Percentiles rank a stretch among this genome's conserved stretches.
phyloP scores from a whole-genome alignment of 2,329 filamentous ascomycete genomes.

The Parastagonospora nodorum region DNA sequence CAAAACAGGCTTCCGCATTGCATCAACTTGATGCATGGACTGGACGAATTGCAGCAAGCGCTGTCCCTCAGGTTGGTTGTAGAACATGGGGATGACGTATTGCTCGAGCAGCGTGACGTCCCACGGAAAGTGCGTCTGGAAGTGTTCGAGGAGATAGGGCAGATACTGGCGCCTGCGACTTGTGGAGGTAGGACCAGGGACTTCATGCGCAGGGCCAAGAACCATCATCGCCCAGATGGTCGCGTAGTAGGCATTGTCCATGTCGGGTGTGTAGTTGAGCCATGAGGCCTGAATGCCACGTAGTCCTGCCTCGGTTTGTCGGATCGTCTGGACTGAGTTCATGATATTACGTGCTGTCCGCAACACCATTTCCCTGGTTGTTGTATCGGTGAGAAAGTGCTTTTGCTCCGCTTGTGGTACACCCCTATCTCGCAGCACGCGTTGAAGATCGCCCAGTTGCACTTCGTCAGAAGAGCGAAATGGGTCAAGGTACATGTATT shows the following conservation, averaged over 20 bases:
- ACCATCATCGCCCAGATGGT: conserved; percentile 71
- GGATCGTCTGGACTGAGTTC: conserved; percentile 65
- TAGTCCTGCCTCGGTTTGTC: conserved; percentile 27
- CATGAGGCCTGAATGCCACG: conserved; percentile 31
- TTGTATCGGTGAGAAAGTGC: conserved; percentile 68
- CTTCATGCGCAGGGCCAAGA: conserved; percentile 41
- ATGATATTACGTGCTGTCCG: conserved; percentile 82
- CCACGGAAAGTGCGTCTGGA: conserved; percentile 69
- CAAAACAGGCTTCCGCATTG: conserved; percentile 53
- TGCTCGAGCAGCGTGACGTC: conserved; percentile 74
- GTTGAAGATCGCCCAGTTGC: conserved; percentile 61
- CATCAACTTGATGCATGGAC: conserved; percentile 61
- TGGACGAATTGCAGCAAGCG: conserved; percentile 60
- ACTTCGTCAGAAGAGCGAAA: conserved; percentile 74
- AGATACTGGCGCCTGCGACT: conserved; percentile 59
- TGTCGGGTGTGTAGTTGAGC: conserved; percentile 49
- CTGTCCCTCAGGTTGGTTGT: conserved; percentile 57
- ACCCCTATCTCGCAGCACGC: conserved; percentile 62
- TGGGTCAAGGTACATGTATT: conserved; percentile 81
- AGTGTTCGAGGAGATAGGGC: conserved; percentile 66
- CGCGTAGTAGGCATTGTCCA: conserved; percentile 69
- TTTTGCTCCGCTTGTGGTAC: conserved; percentile 45
- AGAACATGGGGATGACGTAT: conserved; percentile 68
- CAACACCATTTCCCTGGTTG: conserved; percentile 70
- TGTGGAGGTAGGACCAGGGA: conserved; percentile 17